Evolutionary conservation across 345 rosid species (phyloP).

Genomic region (Boechera stricta): DNA sequence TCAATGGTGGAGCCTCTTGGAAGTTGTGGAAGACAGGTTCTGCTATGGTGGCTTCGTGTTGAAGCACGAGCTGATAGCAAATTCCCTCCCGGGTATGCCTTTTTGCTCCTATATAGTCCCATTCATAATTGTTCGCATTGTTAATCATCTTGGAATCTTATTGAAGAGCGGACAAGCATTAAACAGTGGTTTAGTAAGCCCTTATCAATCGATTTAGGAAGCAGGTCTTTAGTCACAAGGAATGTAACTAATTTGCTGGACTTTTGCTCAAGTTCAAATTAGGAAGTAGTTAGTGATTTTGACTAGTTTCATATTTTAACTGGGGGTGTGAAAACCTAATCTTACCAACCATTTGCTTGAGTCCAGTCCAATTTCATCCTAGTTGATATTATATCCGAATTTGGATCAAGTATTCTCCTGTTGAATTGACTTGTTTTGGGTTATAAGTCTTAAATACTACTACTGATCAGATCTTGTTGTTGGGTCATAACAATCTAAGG

Average conservation of each 20-base stretch:
- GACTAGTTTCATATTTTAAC: constrained; percentile 5
- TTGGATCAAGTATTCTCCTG: background rate
- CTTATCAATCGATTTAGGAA: background rate
- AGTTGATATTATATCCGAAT: background rate
- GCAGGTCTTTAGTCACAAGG: constrained; percentile 12
- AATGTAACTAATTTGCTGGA: constrained; percentile 14
- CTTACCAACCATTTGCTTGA: background rate
- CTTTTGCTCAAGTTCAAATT: background rate
- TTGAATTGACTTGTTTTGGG: background rate
- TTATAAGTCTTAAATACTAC: background rate
- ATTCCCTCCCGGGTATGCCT: constrained; percentile 83
- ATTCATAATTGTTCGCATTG: background rate
- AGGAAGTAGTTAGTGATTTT: constrained; percentile 21
- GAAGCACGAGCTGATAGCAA: constrained; percentile 99
- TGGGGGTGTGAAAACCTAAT: background rate
- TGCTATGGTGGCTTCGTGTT: constrained; percentile 99
- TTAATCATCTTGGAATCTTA: constrained; percentile 6
- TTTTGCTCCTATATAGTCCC: background rate
- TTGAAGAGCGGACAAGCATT: background rate
- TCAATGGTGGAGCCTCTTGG: constrained; percentile 92
- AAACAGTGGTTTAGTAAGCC: background rate
- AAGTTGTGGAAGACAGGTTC: constrained; percentile 86
- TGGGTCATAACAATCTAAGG: background rate
- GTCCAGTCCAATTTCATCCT: background rate
- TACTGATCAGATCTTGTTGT: background rate